A percentile compares a stretch with the other conserved stretches of the same genome.
Evolutionary conservation across 1,284 basidiomycete genomes (phyloP).

Genomic region (Apiotrichum domesticum): DNA sequence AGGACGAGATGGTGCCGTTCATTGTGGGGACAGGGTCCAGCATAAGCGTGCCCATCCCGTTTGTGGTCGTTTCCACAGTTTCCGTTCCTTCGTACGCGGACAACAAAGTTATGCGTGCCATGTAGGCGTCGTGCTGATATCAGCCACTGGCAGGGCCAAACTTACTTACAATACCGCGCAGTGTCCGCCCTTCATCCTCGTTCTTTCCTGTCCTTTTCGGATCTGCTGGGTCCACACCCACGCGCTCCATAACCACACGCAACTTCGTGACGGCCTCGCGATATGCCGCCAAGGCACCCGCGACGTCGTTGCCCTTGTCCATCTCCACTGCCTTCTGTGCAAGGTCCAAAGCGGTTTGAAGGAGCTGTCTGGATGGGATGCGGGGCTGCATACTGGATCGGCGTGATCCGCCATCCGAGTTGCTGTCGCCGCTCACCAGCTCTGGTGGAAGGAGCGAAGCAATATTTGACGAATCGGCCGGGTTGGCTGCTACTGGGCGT

Average conservation of each 20-base stretch:
- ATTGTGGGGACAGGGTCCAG: conserved; percentile 1
- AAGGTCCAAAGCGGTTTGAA: conserved; percentile 46
- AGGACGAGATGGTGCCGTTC: conserved; percentile 5
- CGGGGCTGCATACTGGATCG: conserved; percentile 21
- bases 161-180: conserved; percentile 45
- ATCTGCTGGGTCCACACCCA: conserved; percentile 31
- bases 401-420: conserved; percentile 9
- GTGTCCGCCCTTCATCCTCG: conserved; percentile 45
- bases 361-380: conserved; percentile 40
- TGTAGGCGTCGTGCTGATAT: conserved; percentile 45
- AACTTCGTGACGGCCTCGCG: conserved; percentile 43
- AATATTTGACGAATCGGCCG: background rate
- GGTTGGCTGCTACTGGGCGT: background rate
- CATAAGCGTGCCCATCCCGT: background rate
- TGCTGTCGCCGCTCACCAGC: conserved; percentile 3
- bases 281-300: conserved; percentile 43
- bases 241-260: conserved; percentile 45
- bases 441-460: conserved; percentile 15
- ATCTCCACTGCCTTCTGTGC: conserved; percentile 47
- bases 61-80: background rate
- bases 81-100: conserved; percentile 29
- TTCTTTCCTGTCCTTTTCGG: conserved; percentile 25
- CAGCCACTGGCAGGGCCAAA: background rate
- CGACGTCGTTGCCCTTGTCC: conserved; percentile 46
- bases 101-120: conserved; percentile 40